Evolutionary conservation across 192 early-diverging fungal species (phyloP).

Genomic region (Gonapodya prolifera): DNA sequence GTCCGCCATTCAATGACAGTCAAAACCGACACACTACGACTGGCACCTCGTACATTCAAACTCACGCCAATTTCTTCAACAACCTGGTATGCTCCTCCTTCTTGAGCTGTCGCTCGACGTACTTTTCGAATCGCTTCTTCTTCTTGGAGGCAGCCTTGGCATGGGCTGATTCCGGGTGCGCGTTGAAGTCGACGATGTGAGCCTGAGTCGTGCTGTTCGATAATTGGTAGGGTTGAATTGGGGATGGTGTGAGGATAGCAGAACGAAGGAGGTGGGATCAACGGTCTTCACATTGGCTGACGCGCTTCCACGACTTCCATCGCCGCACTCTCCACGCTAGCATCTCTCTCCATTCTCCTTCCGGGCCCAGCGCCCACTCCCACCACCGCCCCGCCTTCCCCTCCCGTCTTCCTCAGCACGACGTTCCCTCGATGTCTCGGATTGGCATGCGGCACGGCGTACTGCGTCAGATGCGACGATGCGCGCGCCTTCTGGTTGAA

Average conservation of each 20-base stretch:
- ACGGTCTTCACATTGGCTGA: neutral
- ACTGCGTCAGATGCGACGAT: constrained; percentile 23
- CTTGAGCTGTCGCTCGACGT: constrained; percentile 26
- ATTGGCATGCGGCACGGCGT: constrained; percentile 27
- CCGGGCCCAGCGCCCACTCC: too few species aligned
- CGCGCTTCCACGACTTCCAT: neutral
- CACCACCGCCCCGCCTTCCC: neutral
- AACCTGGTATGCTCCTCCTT: constrained; percentile 37
- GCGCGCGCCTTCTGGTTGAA: constrained; percentile 42
- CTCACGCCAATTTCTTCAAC: constrained; percentile 28
- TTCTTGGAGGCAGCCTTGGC: constrained; percentile 26
- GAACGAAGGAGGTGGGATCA: neutral
- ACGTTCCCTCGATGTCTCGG: constrained; percentile 34
- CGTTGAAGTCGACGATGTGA: neutral
- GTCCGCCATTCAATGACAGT: too few species aligned
- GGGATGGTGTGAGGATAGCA: constrained; percentile 1
- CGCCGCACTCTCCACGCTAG: too few species aligned
- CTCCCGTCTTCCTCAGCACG: constrained; percentile 11
- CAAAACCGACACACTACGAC: too few species aligned
- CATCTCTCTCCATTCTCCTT: too few species aligned
- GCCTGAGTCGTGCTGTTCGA: constrained; percentile 18
- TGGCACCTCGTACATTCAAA: too few species aligned
- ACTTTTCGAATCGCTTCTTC: constrained; percentile 41
- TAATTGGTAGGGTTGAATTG: constrained; percentile 8
- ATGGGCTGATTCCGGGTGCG: neutral